Evolutionary conservation across 371 early-diverging fungal genomes (phyloP).

Genomic region (Saksenaea vasiformis): DNA sequence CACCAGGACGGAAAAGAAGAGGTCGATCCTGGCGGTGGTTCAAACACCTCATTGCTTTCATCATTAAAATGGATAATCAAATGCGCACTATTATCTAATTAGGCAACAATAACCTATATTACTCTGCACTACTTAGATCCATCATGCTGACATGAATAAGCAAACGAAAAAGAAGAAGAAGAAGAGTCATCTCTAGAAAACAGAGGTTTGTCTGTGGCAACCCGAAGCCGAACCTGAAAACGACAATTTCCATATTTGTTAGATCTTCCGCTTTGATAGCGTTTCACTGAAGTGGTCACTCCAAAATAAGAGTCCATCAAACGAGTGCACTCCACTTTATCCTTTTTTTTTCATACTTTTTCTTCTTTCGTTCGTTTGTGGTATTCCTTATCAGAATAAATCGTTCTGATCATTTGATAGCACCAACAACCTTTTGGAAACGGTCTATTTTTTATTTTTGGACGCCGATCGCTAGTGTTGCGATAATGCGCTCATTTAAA

Average conservation of each 20-base stretch:
- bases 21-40: not conserved
- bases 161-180: not conserved
- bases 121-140: too few species aligned
- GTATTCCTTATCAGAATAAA: not conserved
- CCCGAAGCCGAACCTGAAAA: not conserved
- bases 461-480: not conserved
- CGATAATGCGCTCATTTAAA: not conserved
- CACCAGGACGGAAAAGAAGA: not conserved
- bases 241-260: not conserved
- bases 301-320: too few species aligned
- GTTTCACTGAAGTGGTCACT: too few species aligned
- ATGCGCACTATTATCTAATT: slow-evolving; percentile 1
- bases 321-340: not conserved
- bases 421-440: not conserved
- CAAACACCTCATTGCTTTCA: not conserved
- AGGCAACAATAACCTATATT: not conserved
- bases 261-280: not conserved
- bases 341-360: not conserved
- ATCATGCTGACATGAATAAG: slow-evolving; percentile 5
- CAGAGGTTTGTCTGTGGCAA: too few species aligned
- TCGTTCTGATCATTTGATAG: not conserved
- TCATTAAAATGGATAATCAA: not conserved
- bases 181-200: too few species aligned
- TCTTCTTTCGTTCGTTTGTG: too few species aligned
- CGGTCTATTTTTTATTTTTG: not conserved